Base-by-base conservation (phyloP, 1,284 basidiomycete genomes). In the Golubevia sp. region DNA sequence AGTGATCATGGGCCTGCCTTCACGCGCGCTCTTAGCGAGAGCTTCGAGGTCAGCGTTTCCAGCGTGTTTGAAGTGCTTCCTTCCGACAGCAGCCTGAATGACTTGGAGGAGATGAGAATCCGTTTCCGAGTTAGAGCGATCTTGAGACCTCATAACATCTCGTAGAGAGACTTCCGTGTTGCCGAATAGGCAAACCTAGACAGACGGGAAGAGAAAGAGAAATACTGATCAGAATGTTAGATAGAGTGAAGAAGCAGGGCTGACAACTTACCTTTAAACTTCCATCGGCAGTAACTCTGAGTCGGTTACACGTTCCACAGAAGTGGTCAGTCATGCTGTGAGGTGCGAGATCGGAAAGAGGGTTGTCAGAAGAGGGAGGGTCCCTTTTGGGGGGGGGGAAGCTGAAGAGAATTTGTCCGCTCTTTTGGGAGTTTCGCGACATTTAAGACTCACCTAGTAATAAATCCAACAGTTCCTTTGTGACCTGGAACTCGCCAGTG, bases 261-360 rank as follows among this genome's bases (percentile, higher is more conserved):
- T 15, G 21, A 20, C 2, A 25, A 56, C 84, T 73, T 73, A 89
- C 92, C 87, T 94, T 95, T 76, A 95, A 91, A 80, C 94, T 89
- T 3, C 93, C 93, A 78, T 95, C 93, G 15, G 92, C 91, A 30
- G 91, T 93, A 56, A 95, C 86, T 50, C 93, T 87, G 60, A 94
- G 85, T 67, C 92, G 87, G 78, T 93, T 93, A 85, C 93, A 95
- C 1, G 90, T 90, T 2, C 88, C 88, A 83, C 93, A 94, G 77
- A 95, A 94, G 84, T 94, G 92, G 82, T 95, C 92, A 27, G 92
- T 93, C 76, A 79, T 79, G 54, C 76, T 76, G 61, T 24, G 13
- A 51, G 7, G 21, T 7, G 50, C 13, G 50, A 52, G n/a, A 44
- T 6, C 49, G 48, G n/a, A 8, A 52, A 57, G 20, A 26, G 5